These are phyloP conservation scores for Ceratocystiopsis brevicomis DNA, from an alignment of 2,329 filamentous ascomycete genomes.

Conservation along the genomic window DNA sequence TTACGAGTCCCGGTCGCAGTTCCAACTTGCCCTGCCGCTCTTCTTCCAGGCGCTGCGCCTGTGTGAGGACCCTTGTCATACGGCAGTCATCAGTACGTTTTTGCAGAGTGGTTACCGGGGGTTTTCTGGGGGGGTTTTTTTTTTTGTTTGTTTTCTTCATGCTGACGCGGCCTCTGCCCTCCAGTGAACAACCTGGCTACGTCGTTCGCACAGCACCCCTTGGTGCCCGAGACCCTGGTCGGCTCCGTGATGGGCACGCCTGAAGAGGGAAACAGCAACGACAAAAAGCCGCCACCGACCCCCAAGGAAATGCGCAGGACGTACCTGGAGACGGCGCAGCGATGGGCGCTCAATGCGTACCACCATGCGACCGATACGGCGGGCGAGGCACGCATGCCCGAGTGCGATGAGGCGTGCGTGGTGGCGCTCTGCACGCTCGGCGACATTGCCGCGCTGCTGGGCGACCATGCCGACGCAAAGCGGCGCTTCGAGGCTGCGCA, in stretches of 20 bases:
- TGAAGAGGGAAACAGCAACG: background rate
- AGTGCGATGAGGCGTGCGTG: conserved; percentile 71
- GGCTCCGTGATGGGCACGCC: conserved; percentile 5
- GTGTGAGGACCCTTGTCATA: conserved; percentile 50
- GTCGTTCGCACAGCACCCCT: conserved; percentile 49
- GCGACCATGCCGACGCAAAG: conserved; percentile 44
- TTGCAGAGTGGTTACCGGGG: background rate
- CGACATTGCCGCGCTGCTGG: conserved; percentile 61
- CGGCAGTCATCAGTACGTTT: conserved; percentile 52
- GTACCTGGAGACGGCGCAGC: conserved; percentile 48
- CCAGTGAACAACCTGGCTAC: conserved; percentile 64
- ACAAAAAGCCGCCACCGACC: background rate
- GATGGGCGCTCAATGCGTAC: conserved; percentile 66
- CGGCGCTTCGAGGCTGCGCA: conserved; percentile 51
- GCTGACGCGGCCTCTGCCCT: too few species aligned
- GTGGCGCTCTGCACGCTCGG: conserved; percentile 74
- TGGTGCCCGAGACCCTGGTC: conserved; percentile 18
- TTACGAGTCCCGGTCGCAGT: conserved; percentile 55
- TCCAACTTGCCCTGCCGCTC: conserved; percentile 67
- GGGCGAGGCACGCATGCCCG: conserved; percentile 47
- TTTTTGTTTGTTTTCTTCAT: background rate
- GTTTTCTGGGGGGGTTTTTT: too few species aligned
- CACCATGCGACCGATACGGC: conserved; percentile 45
- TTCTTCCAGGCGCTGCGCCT: conserved; percentile 70
- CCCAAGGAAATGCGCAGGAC: conserved; percentile 31